phyloP scores from a whole-genome alignment of 768 basidiomycete species.

The Tricholoma terreum region DNA sequence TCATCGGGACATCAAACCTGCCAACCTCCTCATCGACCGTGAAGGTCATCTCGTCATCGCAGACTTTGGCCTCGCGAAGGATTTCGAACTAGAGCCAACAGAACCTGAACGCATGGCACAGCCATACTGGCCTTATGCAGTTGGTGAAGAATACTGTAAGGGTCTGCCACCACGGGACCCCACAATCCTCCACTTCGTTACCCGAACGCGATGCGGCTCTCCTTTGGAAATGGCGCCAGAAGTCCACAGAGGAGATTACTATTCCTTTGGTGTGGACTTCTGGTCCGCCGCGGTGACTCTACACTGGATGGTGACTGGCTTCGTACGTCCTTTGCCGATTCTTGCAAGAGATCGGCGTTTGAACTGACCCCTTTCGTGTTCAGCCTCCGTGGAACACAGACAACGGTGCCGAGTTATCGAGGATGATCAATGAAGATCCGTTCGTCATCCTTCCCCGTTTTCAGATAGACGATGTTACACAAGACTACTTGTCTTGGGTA shows the following conservation, averaged over 20 bases:
- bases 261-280: slow-evolving; percentile 12
- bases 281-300: slow-evolving; percentile 12
- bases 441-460: slow-evolving; percentile 2
- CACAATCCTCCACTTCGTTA: not conserved
- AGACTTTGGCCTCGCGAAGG: slow-evolving; percentile 31
- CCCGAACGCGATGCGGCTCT: slow-evolving; percentile 6
- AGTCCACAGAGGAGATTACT: slow-evolving; percentile 2
- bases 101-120: slow-evolving; percentile 27
- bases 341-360: no score
- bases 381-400: slow-evolving; percentile 11
- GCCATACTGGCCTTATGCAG: slow-evolving; percentile 30
- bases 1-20: slow-evolving; percentile 33
- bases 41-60: slow-evolving; percentile 31
- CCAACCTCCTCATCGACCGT: slow-evolving; percentile 29
- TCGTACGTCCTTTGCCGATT: slow-evolving; percentile 1
- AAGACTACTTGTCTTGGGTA: slow-evolving; percentile 8
- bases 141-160: slow-evolving; percentile 12
- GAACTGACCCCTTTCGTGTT: not conserved
- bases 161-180: not conserved
- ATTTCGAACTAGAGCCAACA: slow-evolving; percentile 22
- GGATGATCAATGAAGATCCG: slow-evolving; percentile 3
- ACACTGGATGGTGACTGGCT: slow-evolving; percentile 12
- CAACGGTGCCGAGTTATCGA: not conserved
- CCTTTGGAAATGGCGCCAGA: slow-evolving; percentile 12
- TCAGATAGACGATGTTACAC: not conserved